phyloP scores from a whole-genome alignment of 176 grass and related monocot genomes.

The Typha latifolia region DNA sequence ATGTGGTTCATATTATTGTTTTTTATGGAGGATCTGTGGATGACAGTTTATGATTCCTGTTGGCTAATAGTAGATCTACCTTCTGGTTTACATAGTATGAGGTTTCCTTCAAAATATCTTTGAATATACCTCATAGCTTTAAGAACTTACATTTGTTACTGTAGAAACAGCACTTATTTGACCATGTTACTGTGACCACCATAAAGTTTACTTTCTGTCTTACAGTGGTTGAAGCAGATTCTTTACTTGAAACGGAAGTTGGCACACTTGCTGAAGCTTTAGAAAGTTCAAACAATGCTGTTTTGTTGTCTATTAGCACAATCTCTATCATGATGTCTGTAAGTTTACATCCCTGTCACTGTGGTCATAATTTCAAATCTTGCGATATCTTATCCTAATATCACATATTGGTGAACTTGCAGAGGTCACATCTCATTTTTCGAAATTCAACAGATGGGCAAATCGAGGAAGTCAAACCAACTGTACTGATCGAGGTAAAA shows the following conservation, averaged over 20 bases:
- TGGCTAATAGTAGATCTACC: not conserved
- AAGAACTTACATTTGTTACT: slow-evolving; percentile 7
- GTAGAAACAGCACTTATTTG: slow-evolving; percentile 1
- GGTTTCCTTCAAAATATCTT: not conserved
- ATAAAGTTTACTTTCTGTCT: slow-evolving; percentile 11
- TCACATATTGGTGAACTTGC: slow-evolving; percentile 12
- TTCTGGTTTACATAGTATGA: not conserved
- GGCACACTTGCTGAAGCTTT: slow-evolving; percentile 92
- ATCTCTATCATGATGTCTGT: slow-evolving; percentile 86
- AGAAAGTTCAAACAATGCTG: slow-evolving; percentile 92
- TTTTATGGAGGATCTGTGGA: not conserved
- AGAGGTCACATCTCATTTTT: slow-evolving; percentile 57
- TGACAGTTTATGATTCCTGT: not conserved
- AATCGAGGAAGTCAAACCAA: slow-evolving; percentile 48
- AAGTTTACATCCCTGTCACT: slow-evolving; percentile 25
- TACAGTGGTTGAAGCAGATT: slow-evolving; percentile 84
- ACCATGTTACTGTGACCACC: slow-evolving; percentile 12
- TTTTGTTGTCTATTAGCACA: slow-evolving; percentile 65
- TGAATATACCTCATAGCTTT: not conserved
- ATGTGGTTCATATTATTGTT: not conserved
- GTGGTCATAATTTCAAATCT: slow-evolving; percentile 14
- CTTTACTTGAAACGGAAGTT: slow-evolving; percentile 76
- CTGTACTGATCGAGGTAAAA: slow-evolving; percentile 63
- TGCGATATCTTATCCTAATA: slow-evolving; percentile 13
- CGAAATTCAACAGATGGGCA: slow-evolving; percentile 49